Evolutionary conservation across 1,284 basidiomycete genomes (phyloP), one percentile per base, ranked within the genome.

Genomic region (Erythrobasidium hasegawianum): DNA sequence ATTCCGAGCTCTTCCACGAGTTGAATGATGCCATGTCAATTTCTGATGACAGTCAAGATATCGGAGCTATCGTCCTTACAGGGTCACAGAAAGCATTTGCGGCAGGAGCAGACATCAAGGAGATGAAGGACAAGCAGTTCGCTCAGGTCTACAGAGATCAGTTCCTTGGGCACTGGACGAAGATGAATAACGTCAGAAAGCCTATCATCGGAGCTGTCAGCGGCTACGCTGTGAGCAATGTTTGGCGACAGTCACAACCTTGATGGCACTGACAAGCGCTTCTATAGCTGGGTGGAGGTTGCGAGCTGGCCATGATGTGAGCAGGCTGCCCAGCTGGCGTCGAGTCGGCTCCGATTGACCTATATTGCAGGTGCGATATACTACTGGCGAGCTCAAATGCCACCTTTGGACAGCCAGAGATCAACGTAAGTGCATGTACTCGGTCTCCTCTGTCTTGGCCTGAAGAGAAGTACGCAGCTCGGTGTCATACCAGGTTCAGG

Each of bases 201-300:
- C 95, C 95, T 14, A 87, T 97, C 76, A 89, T 98, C 68, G 94
- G 93, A 43, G 95, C 95, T 10, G 93, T 98, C 66, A 91, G 87
- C 76, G 96, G 95, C 18, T 97, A 88, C 75, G 94, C 95, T 20
- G 91, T 95, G 77, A 73, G 89, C n/a, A n/a, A n/a, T n/a, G n/a
- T n/a, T n/a, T n/a, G n/a, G n/a, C n/a, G n/a, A n/a, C n/a, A n/a
- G n/a, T n/a, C n/a, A n/a, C n/a, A n/a, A n/a, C n/a, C n/a, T n/a
- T n/a, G n/a, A n/a, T n/a, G n/a, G n/a, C n/a, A n/a, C n/a, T n/a
- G n/a, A n/a, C n/a, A n/a, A n/a, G n/a, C n/a, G n/a, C n/a, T n/a
- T 18, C 9, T 49, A 18, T 58, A 84, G 90, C 88, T 98, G 70
- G 95, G 95, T 13, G 95, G 95, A 56, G 95, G 95, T 57, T 95